Evolutionary conservation across 129 eudicot species (phyloP), one percentile per base, ranked within the genome.

Genomic region (Pulicaria dysenterica): DNA sequence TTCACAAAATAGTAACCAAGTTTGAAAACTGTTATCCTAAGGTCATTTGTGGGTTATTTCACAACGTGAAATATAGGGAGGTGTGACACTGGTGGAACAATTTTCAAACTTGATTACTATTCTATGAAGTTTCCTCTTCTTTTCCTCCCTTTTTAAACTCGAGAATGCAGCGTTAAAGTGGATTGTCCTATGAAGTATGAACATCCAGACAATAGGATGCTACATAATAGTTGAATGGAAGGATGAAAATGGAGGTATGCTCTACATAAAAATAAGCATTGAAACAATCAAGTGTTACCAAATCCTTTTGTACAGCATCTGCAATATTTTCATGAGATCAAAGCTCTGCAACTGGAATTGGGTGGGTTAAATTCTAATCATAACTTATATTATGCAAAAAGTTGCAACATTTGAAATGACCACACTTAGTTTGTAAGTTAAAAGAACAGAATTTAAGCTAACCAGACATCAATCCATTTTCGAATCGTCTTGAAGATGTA

Each of bases 271-370:
- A 19, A 43, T 5, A 44, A 65, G 4, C 8, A 61, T 38, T 13
- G 12, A 17, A 15, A 44, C 1, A 11, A 5, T 50, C 6, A 36
- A 38, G 67, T 61, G 67, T 14, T 24, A 36, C 13, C 31, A 53
- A 31, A 34, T 48, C 46, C 59, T 9, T 49, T 31, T n/a, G 46
- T 67, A 67, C 36, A 36, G 3, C 72, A 66, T 3, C 10, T 67
- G 34, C 59, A 49, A 58, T 34, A 48, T 67, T 48, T 45, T 67
- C 59, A 67, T 48, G 36, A 13, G 46, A 37, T 49, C 45, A 47
- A 49, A n/a, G 3, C 36, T 34, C 2, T 48, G 36, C 42, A 19
- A 47, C 34, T n/a, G 12, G 45, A 4, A 16, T 64, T 64, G 36
- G 6, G 13, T 14, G 16, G 16, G 3, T 42, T 39, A 14, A 7